Percentiles rank a stretch among this genome's conserved stretches.
These are phyloP conservation scores for Gleditsia sinensis DNA, from an alignment of 306 rosid species.

Conservation along the genomic window DNA sequence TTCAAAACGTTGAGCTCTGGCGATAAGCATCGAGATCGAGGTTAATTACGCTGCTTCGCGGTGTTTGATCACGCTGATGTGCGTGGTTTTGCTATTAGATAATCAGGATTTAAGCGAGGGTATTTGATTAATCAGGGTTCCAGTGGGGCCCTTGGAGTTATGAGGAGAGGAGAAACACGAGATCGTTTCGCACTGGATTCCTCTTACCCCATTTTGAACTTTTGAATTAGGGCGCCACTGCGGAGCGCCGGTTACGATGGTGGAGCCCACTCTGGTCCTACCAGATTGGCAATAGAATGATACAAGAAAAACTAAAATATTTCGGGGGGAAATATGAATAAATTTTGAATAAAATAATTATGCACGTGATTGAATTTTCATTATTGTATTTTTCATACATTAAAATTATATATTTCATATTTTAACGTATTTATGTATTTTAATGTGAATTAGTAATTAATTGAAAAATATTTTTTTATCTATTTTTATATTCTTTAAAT, in stretches of 20 bases:
- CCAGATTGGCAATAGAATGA: background rate
- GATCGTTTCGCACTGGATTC: slow-evolving; percentile 25
- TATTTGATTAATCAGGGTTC: background rate
- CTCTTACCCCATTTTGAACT: background rate
- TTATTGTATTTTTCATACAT: too few species aligned
- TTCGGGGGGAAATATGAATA: too few species aligned
- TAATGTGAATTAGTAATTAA: too few species aligned
- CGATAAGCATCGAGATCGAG: background rate
- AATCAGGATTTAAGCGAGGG: background rate
- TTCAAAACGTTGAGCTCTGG: background rate
- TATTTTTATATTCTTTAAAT: too few species aligned
- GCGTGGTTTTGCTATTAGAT: slow-evolving; percentile 8
- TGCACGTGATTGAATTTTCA: too few species aligned
- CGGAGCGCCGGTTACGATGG: background rate
- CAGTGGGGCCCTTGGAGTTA: slow-evolving; percentile 5
- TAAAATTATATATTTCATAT: too few species aligned
- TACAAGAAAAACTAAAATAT: too few species aligned
- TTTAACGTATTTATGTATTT: too few species aligned
- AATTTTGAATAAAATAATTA: too few species aligned
- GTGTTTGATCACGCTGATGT: background rate
- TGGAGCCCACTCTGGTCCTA: slow-evolving; percentile 21
- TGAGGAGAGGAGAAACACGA: background rate
- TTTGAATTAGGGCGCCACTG: slow-evolving; percentile 45
- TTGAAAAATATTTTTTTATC: too few species aligned
- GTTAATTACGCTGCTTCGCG: background rate